Conservation (phyloP, 768 basidiomycete genomes). For the Pisolithus microcarpus region DNA sequence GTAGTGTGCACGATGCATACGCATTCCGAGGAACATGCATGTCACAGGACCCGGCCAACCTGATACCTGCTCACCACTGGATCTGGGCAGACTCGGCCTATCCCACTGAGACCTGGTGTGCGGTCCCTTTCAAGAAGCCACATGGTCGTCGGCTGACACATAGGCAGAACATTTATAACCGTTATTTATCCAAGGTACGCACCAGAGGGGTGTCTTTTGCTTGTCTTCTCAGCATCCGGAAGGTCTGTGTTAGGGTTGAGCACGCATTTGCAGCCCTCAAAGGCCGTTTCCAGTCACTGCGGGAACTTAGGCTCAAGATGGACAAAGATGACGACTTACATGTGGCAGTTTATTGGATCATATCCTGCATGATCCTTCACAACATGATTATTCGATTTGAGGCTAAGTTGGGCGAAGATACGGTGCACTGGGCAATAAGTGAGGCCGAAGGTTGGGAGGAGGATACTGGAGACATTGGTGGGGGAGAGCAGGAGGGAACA, state of each 20-base stretch:
- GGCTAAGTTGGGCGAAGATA: background rate
- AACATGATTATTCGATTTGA: slow-evolving; percentile 1
- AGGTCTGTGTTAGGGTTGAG: slow-evolving; percentile 1
- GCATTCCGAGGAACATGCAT: no score
- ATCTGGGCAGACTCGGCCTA: background rate
- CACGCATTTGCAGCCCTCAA: slow-evolving; percentile 3
- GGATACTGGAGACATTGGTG: background rate
- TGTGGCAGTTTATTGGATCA: background rate
- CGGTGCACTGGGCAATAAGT: background rate
- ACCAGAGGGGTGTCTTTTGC: background rate
- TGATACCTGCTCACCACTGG: no score
- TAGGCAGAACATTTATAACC: background rate
- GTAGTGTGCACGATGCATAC: no score
- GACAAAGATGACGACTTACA: background rate
- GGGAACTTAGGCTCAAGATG: background rate
- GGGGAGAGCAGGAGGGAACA: no score
- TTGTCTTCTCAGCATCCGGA: background rate
- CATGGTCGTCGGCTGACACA: background rate
- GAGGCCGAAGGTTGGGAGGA: background rate
- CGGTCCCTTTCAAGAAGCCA: background rate
- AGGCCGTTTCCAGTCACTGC: background rate
- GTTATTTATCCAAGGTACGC: background rate
- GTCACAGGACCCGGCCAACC: no score
- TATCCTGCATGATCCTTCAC: background rate
- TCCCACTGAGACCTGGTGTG: background rate